Conservation (phyloP, 139 green algal genomes). For the Axilococcus clingmanii region DNA sequence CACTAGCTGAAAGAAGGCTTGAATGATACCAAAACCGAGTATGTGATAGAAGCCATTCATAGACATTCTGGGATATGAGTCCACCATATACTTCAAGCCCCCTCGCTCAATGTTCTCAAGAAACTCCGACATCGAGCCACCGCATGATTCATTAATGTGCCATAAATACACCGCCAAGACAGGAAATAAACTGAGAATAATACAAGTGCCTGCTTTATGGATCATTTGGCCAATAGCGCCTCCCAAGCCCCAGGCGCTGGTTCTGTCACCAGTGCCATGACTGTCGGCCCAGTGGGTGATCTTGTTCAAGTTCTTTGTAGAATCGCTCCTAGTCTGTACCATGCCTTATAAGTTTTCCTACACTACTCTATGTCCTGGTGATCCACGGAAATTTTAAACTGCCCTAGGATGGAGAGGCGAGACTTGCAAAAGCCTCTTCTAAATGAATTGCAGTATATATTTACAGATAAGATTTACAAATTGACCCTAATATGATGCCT, state of each 20-base stretch:
- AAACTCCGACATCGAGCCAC: neutral
- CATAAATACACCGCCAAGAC: neutral
- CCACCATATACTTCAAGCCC: neutral
- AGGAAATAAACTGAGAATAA: neutral
- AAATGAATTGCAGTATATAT: too few relatives aligned
- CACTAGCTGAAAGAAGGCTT: slow-evolving; percentile 42
- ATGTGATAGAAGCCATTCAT: slow-evolving; percentile 2
- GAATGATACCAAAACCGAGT: slow-evolving; percentile 36
- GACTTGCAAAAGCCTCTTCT: too few relatives aligned
- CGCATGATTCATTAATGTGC: neutral
- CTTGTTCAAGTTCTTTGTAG: too few relatives aligned
- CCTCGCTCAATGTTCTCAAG: neutral
- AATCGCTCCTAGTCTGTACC: too few relatives aligned
- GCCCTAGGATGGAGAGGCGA: too few relatives aligned
- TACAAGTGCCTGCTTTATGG: neutral
- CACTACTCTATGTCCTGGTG: too few relatives aligned
- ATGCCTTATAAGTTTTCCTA: too few relatives aligned
- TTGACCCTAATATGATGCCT: too few relatives aligned
- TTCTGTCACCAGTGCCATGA: neutral
- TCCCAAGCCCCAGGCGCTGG: neutral
- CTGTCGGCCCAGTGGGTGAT: neutral
- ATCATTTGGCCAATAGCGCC: neutral
- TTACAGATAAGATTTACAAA: too few relatives aligned
- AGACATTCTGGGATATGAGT: neutral
- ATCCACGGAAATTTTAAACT: too few relatives aligned